These are phyloP conservation scores for Talaromyces piceae DNA, from an alignment of 2,329 filamentous ascomycete species.

Conservation along the genomic window DNA sequence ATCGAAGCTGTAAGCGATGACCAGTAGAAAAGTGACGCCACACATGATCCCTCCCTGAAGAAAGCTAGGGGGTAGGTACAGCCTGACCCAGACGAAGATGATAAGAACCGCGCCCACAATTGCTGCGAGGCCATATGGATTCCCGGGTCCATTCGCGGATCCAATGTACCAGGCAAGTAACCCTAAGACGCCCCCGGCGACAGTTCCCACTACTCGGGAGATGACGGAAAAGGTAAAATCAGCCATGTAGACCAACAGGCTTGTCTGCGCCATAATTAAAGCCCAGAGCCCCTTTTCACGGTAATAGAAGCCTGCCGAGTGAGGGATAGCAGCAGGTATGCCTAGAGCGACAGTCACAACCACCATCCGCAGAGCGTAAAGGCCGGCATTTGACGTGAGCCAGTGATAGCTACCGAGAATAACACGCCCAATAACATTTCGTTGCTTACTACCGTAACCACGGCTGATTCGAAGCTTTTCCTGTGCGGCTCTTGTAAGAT, in stretches of 20 bases:
- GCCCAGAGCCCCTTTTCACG: slow-evolving; percentile 48
- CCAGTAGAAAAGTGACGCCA: slow-evolving; percentile 37
- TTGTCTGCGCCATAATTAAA: slow-evolving; percentile 46
- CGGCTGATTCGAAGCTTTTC: slow-evolving; percentile 32
- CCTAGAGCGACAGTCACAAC: slow-evolving; percentile 39
- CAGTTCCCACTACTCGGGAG: slow-evolving; percentile 35
- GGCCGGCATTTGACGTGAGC: slow-evolving; percentile 37
- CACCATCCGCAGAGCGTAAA: slow-evolving; percentile 44
- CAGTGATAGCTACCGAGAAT: slow-evolving; percentile 32
- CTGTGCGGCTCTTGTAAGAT: slow-evolving; percentile 29
- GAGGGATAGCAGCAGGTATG: slow-evolving; percentile 38
- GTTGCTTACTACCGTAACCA: slow-evolving; percentile 22
- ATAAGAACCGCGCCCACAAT: slow-evolving; percentile 26
- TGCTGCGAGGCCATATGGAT: slow-evolving; percentile 45
- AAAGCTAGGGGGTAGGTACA: slow-evolving; percentile 25
- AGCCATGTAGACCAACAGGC: slow-evolving; percentile 43
- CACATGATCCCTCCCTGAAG: slow-evolving; percentile 32
- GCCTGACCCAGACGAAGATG: slow-evolving; percentile 28
- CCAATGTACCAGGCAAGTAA: slow-evolving; percentile 47
- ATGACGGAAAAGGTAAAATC: slow-evolving; percentile 45
- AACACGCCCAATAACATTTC: slow-evolving; percentile 20
- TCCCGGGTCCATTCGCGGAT: slow-evolving; percentile 41
- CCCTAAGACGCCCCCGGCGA: slow-evolving; percentile 42
- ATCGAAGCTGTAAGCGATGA: slow-evolving; percentile 44
- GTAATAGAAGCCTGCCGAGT: slow-evolving; percentile 44